Evolutionary conservation across 768 basidiomycete species (phyloP).

Genomic region (Porphyrellus cyaneotinctus): DNA sequence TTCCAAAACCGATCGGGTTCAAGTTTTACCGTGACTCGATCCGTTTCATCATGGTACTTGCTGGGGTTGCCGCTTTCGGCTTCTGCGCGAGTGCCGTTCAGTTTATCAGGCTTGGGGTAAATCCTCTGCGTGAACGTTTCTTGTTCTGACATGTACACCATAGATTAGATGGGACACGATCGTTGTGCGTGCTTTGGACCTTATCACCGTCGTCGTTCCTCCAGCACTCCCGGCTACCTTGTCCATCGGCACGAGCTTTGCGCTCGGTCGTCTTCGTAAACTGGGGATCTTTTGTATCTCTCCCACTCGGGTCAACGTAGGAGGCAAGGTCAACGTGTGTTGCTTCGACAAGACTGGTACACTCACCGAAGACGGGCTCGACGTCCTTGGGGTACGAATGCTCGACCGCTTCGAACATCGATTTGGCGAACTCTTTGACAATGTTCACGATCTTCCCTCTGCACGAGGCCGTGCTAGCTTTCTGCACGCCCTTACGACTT

Average conservation of each 20-base stretch:
- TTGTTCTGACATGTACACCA: not conserved
- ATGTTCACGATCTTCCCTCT: constrained; percentile 80
- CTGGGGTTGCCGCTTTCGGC: constrained; percentile 86
- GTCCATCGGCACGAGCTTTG: constrained; percentile 96
- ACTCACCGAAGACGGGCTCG: constrained; percentile 94
- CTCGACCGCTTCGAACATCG: constrained; percentile 70
- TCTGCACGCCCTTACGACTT: constrained; percentile 90
- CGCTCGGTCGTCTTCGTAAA: constrained; percentile 83
- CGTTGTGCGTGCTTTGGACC: constrained; percentile 83
- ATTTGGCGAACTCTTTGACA: constrained; percentile 87
- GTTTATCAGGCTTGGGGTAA: constrained; percentile 85
- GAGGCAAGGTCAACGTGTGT: constrained; percentile 93
- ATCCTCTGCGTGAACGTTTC: not conserved
- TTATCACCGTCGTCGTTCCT: constrained; percentile 96
- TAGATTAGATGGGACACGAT: constrained; percentile 91
- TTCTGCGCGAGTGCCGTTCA: constrained; percentile 91
- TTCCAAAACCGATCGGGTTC: constrained; percentile 98
- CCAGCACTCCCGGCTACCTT: constrained; percentile 96
- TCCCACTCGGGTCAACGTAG: constrained; percentile 91
- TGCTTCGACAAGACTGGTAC: constrained; percentile 99
- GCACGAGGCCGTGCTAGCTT: constrained; percentile 74
- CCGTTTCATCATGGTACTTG: constrained; percentile 86
- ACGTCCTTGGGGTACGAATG: constrained; percentile 90
- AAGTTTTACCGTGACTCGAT: constrained; percentile 95
- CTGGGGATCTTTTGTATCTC: constrained; percentile 93